Base-by-base conservation (phyloP, 2,329 filamentous ascomycete genomes). In the Alternaria gaisen region DNA sequence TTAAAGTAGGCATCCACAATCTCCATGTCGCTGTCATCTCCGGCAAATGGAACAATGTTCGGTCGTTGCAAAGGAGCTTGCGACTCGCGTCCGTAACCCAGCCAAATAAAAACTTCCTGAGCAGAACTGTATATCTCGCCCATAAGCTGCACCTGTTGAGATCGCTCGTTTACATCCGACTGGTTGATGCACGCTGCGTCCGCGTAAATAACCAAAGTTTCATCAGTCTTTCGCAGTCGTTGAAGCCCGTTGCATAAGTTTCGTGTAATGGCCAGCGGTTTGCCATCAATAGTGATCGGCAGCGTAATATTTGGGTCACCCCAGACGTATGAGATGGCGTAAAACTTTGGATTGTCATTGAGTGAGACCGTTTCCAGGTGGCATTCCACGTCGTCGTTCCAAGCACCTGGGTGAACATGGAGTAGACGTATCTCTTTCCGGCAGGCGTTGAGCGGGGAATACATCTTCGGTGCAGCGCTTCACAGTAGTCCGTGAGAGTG, bases 151-250 rank as follows among this genome's bases (percentile, higher is more conserved):
- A 68, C 60, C 50, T 65, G 65, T 3, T 56, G 3, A 3, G 28
- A 47, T 5, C 46, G 18, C 47, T 68, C 64, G 3, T 43, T 22
- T 5, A 26, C n/a, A 38, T 67, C 48, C 0, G 44, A 47, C 24
- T 69, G 66, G 28, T 70, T 63, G 36, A 70, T 64, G 28, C 64
- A 68, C 2, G 59, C 36, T 34, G 62, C 64, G 34, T 68, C 66
- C 0, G 50, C 46, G 53, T 52, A 68, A 2, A 63, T 20, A 6
- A 50, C 12, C 12, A 52, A 30, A 0, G n/a, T 6, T 4, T 47
- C 20, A 12, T 50, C 22, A 14, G 20, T 14, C 10, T 8, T 22
- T n/a, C 55, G 53, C 4, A 58, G 30, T 40, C 28, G 28, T 8
- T 34, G 48, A 5, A 61, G 48, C 22, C 34, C 34, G 11, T 55